Percentiles rank a stretch among this genome's conserved stretches.
Conservation (phyloP, 331 rosid genomes). For the Acacia concinna region DNA sequence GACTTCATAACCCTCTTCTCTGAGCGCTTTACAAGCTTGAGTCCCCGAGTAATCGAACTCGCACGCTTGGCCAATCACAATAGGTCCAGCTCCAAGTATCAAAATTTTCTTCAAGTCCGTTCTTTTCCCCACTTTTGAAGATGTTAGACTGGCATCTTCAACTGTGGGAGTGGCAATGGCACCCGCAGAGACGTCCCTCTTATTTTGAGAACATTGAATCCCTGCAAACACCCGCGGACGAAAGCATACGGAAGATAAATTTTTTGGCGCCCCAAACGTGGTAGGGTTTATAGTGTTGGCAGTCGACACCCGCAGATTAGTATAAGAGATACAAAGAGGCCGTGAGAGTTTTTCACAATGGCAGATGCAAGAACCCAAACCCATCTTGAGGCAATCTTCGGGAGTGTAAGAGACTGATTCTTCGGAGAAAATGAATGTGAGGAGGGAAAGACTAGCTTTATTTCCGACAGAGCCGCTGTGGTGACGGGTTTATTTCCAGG, state of each 20-base stretch:
- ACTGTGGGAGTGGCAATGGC: background rate
- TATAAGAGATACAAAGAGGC: constrained; percentile 13
- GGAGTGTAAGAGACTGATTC: background rate
- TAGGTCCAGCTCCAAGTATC: constrained; percentile 96
- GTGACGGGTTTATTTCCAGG: background rate
- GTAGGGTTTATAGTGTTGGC: constrained; percentile 22
- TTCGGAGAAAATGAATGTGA: background rate
- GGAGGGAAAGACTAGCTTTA: background rate
- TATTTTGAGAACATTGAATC: constrained; percentile 10
- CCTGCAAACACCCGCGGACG: constrained; percentile 38
- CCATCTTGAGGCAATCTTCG: background rate
- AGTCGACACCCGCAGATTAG: constrained; percentile 17
- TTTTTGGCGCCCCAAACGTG: constrained; percentile 6
- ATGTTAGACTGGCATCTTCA: background rate
- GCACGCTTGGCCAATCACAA: constrained; percentile 94
- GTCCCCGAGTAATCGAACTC: constrained; percentile 97
- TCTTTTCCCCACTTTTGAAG: constrained; percentile 51
- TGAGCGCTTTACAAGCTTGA: constrained; percentile 91
- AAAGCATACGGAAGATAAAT: constrained; percentile 25
- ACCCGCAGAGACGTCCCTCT: background rate
- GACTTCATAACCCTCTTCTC: constrained; percentile 88
- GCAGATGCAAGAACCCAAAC: constrained; percentile 37
- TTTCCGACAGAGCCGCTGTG: background rate
- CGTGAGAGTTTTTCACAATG: constrained; percentile 27
- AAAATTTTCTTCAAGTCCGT: constrained; percentile 86